A percentile compares a stretch with the other conserved stretches of the same genome.
Evolutionary conservation across 2,329 filamentous ascomycete species (phyloP).

Genomic region (Calcarisporium arbuscula): DNA sequence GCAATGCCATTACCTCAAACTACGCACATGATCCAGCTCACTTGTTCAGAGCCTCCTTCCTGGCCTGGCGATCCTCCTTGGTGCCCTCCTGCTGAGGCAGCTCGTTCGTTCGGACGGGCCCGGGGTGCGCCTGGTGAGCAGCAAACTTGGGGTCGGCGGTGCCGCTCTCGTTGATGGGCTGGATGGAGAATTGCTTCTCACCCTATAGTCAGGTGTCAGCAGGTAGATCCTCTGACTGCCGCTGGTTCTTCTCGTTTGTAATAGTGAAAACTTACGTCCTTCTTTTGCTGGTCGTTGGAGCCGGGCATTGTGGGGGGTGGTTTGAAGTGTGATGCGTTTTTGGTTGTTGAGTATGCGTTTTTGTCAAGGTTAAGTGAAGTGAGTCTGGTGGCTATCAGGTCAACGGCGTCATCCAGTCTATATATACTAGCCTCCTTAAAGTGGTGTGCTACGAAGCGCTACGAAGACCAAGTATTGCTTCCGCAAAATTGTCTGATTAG

Average conservation of each 20-base stretch:
- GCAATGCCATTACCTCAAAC: too few relatives aligned
- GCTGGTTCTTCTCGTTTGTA: not conserved
- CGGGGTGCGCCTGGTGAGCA: conserved; percentile 49
- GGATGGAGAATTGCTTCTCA: conserved; percentile 39
- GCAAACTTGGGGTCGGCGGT: conserved; percentile 40
- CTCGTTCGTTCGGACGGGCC: conserved; percentile 48
- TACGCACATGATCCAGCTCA: conserved; percentile 17
- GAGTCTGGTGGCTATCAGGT: not conserved
- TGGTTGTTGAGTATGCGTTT: conserved; percentile 1
- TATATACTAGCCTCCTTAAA: too few relatives aligned
- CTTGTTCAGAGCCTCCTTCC: conserved; percentile 62
- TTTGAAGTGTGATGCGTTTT: not conserved
- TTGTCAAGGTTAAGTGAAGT: conserved; percentile 1
- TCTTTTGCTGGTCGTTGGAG: conserved; percentile 14
- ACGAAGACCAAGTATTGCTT: too few relatives aligned
- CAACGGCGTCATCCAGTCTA: not conserved
- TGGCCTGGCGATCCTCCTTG: conserved; percentile 62
- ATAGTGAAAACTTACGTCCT: conserved; percentile 9
- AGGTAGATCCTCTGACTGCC: not conserved
- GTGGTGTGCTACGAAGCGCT: too few relatives aligned
- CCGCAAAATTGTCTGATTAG: conserved; percentile 3
- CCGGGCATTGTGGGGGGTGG: conserved; percentile 1
- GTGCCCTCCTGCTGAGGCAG: conserved; percentile 52
- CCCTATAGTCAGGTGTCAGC: conserved; percentile 14
- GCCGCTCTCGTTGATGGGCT: conserved; percentile 35